Base-by-base conservation (phyloP, 2,329 filamentous ascomycete species). In the Aotearoamyces nothofagi region DNA sequence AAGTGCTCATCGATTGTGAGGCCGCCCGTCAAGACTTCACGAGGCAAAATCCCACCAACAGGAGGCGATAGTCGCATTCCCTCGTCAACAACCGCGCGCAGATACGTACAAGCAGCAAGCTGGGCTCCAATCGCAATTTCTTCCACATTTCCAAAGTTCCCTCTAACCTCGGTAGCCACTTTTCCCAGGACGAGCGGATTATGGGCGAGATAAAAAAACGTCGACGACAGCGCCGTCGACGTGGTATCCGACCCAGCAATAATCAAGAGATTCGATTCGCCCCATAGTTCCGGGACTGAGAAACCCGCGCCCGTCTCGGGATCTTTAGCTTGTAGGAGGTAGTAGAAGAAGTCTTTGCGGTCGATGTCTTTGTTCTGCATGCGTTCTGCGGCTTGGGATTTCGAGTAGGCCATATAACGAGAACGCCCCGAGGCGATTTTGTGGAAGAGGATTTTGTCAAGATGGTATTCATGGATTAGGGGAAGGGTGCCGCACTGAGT, bases 271-370 rank as follows among this genome's bases (percentile, higher is more conserved):
- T 40, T 42, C 11, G 35, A 36, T 14, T 43, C 42, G 8, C 35
- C 38, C 33, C 34, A 36, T 5, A 43, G 32, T 15, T 44, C 47
- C 2, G 60, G 49, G 31, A 52, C 57, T 1, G 37, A 35, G 15
- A 54, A 51, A 3, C 39, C 39, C 15, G 41, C 47, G 29, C 75
- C 75, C 0, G 75, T 79, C 45, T 80, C 74, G 9, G 75, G 74
- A 39, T 82, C 77, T 22, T 67, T 66, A 5, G 77, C 76, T 44
- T 73, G 74, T 34, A 82, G 63, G 8, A 83, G 62, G 49, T 81
- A 73, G 52, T 79, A 74, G 55, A 82, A 81, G 56, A 82, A 81
- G 46, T 82, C 78, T 32, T 74, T 70, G 17, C 76, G 41, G 70
- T 72, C 26, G 65, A 39, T 41, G 11, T 72, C 38, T 67, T 69